Percentiles rank a stretch among this genome's conserved stretches.
Evolutionary conservation across 75 land plant species (phyloP).

Genomic region (Selaginella tamariscina): DNA sequence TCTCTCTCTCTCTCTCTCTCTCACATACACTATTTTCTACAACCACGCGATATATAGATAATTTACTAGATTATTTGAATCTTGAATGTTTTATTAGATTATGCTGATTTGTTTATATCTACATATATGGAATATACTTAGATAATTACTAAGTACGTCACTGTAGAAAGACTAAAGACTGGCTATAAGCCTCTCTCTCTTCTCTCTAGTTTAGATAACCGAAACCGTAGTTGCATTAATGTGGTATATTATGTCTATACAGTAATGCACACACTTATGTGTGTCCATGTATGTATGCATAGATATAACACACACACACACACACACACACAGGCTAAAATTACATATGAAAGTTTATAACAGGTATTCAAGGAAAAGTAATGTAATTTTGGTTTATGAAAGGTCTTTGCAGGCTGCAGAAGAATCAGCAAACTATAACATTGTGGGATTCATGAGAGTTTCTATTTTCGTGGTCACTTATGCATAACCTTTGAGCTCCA

Average conservation of each 20-base stretch:
- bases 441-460: slow-evolving; percentile 33
- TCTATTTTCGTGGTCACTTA: slow-evolving; percentile 33
- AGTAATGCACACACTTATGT: not conserved
- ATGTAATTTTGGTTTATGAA: slow-evolving; percentile 11
- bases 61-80: not conserved
- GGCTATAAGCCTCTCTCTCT: too few relatives aligned
- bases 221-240: too few relatives aligned
- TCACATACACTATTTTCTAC: not conserved
- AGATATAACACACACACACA: not conserved
- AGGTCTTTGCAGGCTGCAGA: slow-evolving; percentile 26
- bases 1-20: not conserved
- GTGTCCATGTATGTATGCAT: not conserved
- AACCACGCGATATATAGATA: not conserved
- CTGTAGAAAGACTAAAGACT: too few relatives aligned
- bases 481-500: slow-evolving; percentile 31
- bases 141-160: too few relatives aligned
- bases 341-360: not conserved
- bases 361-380: not conserved
- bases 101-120: too few relatives aligned
- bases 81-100: not conserved
- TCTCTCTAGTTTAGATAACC: too few relatives aligned
- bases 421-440: slow-evolving; percentile 22
- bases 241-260: too few relatives aligned
- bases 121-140: too few relatives aligned
- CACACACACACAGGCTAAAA: not conserved